Base-by-base conservation (phyloP, 805 yeast genomes). In the Candida ficus region DNA sequence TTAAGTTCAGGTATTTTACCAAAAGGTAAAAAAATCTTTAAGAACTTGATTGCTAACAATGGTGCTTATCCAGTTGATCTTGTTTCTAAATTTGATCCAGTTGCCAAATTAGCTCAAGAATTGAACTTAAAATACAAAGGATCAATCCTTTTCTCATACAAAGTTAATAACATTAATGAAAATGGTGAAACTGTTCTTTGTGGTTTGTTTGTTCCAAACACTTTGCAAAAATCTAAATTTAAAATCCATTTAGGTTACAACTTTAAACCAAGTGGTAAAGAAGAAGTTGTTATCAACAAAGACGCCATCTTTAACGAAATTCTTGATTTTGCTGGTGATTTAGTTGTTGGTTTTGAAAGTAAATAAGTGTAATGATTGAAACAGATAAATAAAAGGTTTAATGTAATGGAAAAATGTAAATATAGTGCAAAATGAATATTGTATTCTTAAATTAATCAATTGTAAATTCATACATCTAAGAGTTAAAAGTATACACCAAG, bases 231-330 rank as follows among this genome's bases (percentile, higher is more conserved):
- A 45, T 75, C 77, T 56, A 84, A 80, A 60, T 89, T 88, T 66
- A 80, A 82, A 52, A 95, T 83, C 18, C 86, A 83, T 47, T 60
- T 84, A 44, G 95, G 90, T 12, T 81, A 77, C 53, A 81, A 87
- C 52, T 71, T 81, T 42, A 71, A 74, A 54, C 95, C 95, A 2
- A 60, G 70, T 5, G 73, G 68, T 26, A 61, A 69, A 5, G 76
- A 70, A 40, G 62, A 61, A 30, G 81, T 85, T 11, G 67, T 67
- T 28, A 64, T 88, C 43, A 86, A 88, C 61, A 81, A 74, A 55
- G 83, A 76, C 13, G 83, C 91, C 3, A 71, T 86, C n/a, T 63
- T 82, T 44, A 70, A 73, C 43, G 95, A 91, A 60, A 83, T 93
- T 29, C 67, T 72, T 27, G 65, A 73, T 22, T 66, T 81, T 46